Evolutionary conservation across 768 basidiomycete genomes (phyloP), one percentile per base, ranked within the genome.

Genomic region (Trametes villosa): DNA sequence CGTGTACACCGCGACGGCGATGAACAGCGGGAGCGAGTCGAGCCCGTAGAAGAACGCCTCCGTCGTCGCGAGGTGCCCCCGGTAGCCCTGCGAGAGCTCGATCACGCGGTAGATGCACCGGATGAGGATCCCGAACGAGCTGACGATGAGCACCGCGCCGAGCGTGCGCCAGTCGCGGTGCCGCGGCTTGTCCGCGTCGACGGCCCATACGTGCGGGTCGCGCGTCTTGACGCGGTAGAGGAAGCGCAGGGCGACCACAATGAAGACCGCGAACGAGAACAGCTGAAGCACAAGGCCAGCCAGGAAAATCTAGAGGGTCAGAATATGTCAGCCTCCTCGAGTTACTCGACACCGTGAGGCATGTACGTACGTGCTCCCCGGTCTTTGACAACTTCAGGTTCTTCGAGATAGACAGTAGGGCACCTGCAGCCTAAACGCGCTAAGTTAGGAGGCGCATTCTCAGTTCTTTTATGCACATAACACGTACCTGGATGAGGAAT

Each of bases 11-110:
- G 71, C 71, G 44, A 86, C 81, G 26, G 87, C 86, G 31, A 90
- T 68, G 60, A 86, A 80, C 9, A 90, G 77, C 9, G 88, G 89
- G 5, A 89, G 76, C 0, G 87, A 82, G 69, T 92, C 86, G 38
- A 91, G 76, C 1, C 74, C 82, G 68, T 89, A 92, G 71, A 92
- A 89, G 65, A 79, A 83, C 3, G 68, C 71, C 70, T 91, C 88
- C 4, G 79, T 81, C 2, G 79, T 85, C 7, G 83, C 79, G 20
- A 91, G 78, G 36, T 76, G 74, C 3, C 87, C 87, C 24, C 71
- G 59, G 70, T 76, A 89, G n/a, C 90, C 90, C 71, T 88, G 75
- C 3, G 83, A 81, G 29, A 85, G 77, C 65, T 92, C 89, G 18
- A 71, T 67, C 42, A 72, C 67, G 61, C 83, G 81, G 75, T 85